Base-by-base conservation (phyloP, 2,329 filamentous ascomycete species). In the Apiospora sp. region DNA sequence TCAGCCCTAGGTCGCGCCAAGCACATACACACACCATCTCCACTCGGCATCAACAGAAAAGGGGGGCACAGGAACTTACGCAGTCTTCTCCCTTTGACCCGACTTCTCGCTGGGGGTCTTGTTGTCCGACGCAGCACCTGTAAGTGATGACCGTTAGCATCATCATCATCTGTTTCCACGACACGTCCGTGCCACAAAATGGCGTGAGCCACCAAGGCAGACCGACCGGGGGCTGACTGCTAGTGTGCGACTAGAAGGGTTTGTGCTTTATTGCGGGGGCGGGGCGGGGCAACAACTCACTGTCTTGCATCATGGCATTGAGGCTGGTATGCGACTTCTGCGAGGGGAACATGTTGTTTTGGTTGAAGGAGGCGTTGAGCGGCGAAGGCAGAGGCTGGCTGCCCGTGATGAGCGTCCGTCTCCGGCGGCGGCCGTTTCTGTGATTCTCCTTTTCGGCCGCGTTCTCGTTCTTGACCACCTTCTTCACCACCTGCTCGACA, bases 401-500 rank as follows among this genome's bases (percentile, higher is more conserved):
- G 81, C 96, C 96, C 2, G 96, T 98, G 81, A 99, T 98, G 73
- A 99, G 89, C 2, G 96, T 99, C 79, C 96, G 90, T 82, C 96
- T 90, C 83, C 96, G 91, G 83, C 96, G 90, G 74, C 96, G 90
- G 70, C 96, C 96, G 82, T 98, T 98, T 76, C 95, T 90, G 80
- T 97, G 95, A 81, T 95, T 95, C 81, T 97, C 94, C 83, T 96
- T 96, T 74, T 93, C 92, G 72, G 68, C 34, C 22, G 79, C 80
- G 71, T 84, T 79, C 69, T 96, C 93, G 74, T 92, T 94, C 83
- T 98, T 96, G 71, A 99, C 96, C 75, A 97, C 96, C 74, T 94
- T 95, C 84, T 98, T 96, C 73, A 99, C 96, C 75, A 98, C 98
- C 83, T 98, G 94, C 86, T 99, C 96, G 69, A 99, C 96, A 78